Conservation (phyloP, 441 rosid genomes). For the Dalechampia spathulata region DNA sequence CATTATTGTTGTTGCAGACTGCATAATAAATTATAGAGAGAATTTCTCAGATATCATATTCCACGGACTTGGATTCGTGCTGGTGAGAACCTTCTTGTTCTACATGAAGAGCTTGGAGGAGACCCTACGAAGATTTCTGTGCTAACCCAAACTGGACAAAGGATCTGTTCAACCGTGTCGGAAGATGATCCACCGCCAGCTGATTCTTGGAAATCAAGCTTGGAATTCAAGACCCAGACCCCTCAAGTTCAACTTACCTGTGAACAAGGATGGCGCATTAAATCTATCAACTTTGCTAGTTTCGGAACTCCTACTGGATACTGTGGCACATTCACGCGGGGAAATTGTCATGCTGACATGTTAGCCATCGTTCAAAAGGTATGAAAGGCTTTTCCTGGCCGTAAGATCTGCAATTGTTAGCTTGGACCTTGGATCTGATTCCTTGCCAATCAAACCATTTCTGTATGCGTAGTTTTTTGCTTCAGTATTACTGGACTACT, state of each 20-base stretch:
- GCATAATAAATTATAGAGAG: background rate
- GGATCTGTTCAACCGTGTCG: slow-evolving; percentile 44
- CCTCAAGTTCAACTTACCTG: slow-evolving; percentile 44
- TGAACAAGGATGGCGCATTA: slow-evolving; percentile 49
- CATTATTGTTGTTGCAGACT: background rate
- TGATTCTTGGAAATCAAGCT: slow-evolving; percentile 38
- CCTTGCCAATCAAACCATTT: background rate
- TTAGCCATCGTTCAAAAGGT: slow-evolving; percentile 39
- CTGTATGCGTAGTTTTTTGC: background rate
- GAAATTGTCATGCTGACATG: slow-evolving; percentile 39
- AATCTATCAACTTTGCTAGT: slow-evolving; percentile 43
- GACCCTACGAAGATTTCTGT: slow-evolving; percentile 45
- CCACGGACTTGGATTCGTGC: slow-evolving; percentile 54
- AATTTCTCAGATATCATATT: slow-evolving; percentile 43
- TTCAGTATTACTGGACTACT: too few relatives aligned
- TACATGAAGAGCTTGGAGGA: slow-evolving; percentile 62
- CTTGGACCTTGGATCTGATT: background rate
- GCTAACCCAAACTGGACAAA: slow-evolving; percentile 33
- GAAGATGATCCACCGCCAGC: slow-evolving; percentile 47
- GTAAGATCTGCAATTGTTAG: background rate
- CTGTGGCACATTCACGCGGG: slow-evolving; percentile 38
- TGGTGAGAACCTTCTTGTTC: slow-evolving; percentile 47
- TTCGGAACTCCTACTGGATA: slow-evolving; percentile 51
- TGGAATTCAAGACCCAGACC: slow-evolving; percentile 18
- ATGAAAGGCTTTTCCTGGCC: background rate